Base-by-base conservation (phyloP, 176 grass and related monocot species). In the Thalia dealbata region DNA sequence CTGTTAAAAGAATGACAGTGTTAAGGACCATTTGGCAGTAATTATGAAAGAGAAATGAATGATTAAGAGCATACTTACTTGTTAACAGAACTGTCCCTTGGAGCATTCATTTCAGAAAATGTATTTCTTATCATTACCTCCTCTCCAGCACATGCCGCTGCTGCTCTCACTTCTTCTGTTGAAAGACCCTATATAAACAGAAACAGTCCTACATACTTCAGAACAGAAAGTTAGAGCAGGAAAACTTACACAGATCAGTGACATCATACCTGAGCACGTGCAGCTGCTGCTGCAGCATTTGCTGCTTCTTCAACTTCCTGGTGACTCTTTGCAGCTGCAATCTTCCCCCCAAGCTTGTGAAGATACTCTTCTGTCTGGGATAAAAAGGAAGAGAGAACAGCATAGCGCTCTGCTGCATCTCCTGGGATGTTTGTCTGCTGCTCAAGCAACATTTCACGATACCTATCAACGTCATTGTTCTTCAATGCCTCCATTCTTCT, bases 401-500 rank as follows among this genome's bases (percentile, higher is more conserved):
- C 73, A 69, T 99, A 99, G 79, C 95, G 84, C 82, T 95, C 87
- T 79, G 95, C 85, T 59, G 95, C 88, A 73, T 91, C 95, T 70
- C 95, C 95, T 52, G 87, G 85, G 75, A 99, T 83, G 81, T 76
- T 99, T 27, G 87, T 91, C 67, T 99, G 95, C 41, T 99, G 95
- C 74, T 99, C 95, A 71, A 99, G 67, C 58, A 99, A 73, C 75
- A 99, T 99, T 77, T 99, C 87, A 29, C 90, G 90, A 38, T 99
- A 99, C 84, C 95, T 93, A 78, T 99, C 95, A 14, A 95, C 88
- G 7, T 99, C 95, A 79, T 99, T 99, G 78, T 99, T 99, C 79
- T 99, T 99, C 28, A 99, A 84, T 27, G 95, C 95, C 80, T 99
- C 95, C 95, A 99, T 99, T 78, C 95, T 92, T 86, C 93, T 99